phyloP scores from a whole-genome alignment of 192 early-diverging fungal species.

The Coemansia sp. region DNA sequence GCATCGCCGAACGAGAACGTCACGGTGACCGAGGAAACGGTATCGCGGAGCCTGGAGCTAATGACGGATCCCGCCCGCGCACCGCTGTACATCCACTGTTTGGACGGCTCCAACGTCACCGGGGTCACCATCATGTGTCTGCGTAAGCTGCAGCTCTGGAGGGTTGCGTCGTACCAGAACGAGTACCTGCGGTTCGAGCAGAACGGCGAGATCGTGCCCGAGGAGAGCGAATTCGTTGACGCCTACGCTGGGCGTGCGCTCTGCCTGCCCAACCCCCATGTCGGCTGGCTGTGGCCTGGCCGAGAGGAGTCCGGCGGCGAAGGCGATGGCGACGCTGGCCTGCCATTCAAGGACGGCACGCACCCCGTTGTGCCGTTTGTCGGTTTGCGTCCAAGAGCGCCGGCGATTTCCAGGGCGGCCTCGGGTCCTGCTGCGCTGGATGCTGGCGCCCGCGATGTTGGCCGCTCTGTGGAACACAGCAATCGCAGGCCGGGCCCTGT shows the following conservation, averaged over 20 bases:
- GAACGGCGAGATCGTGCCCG: constrained; percentile 53
- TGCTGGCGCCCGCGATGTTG: background rate
- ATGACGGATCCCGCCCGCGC: constrained; percentile 71
- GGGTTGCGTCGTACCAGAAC: constrained; percentile 64
- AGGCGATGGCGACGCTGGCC: background rate
- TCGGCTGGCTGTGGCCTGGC: constrained; percentile 48
- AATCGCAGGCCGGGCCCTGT: too few species aligned
- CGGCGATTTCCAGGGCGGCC: background rate
- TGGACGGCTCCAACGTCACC: constrained; percentile 87
- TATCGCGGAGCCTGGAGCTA: constrained; percentile 67
- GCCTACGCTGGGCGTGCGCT: constrained; percentile 28
- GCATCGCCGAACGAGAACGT: constrained; percentile 87
- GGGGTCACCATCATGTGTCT: constrained; percentile 82
- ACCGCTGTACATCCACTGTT: constrained; percentile 89
- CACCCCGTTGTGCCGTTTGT: constrained; percentile 44
- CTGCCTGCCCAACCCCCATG: constrained; percentile 38
- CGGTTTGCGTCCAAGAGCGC: constrained; percentile 8
- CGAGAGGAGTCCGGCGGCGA: background rate
- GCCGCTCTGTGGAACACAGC: too few species aligned
- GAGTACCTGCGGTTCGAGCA: constrained; percentile 72
- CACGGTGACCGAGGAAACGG: constrained; percentile 75
- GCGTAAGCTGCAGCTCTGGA: constrained; percentile 92
- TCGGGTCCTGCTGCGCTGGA: background rate
- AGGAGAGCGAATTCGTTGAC: constrained; percentile 57
- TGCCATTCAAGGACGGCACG: constrained; percentile 38